Base-by-base conservation (phyloP, 1,139 yeast genomes). In the Debaryomycetaceae sp. region DNA sequence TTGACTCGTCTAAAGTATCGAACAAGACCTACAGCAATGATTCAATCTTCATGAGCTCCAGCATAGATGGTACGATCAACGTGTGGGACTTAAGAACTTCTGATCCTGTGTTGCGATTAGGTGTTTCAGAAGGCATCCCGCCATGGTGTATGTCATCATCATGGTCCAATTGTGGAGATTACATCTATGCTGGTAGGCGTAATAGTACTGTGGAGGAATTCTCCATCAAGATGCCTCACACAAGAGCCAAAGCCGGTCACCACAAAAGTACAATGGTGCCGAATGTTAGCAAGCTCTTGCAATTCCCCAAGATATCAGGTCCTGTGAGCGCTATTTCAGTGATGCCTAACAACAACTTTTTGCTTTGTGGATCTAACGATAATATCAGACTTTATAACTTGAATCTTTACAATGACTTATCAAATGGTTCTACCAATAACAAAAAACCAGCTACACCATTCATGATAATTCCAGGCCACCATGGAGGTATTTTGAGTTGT, bases 141-240 rank as follows among this genome's bases (percentile, higher is more conserved):
- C 99, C 99, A 0, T 93, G 98, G 98, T 86, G 96, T 64, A 84
- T 87, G 78, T 79, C 89, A n/a, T 83, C 96, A 0, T 80, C 89
- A 43, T 95, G 98, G 98, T 84, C 96, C 5, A 73, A 75, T 45
- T 84, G 84, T 56, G 99, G 99, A 6, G 84, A 87, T 47, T 74
- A 71, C 40, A 76, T 91, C 11, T 93, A 76, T 57, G 90, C 84
- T 4, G 99, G 99, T 1, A 77, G 99, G 51, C 78, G 99, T 61
- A 93, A 91, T 61, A 85, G 95, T 39, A 76, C 85, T 0, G 90
- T 91, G 5, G 98, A 93, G 54, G 96, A 89, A 61, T 84, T 83
- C 49, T 89, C 90, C 39, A 58, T 93, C 13, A 79, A 84, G 41
- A 80, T 78, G 76, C 81, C 86, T 1, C 75, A 70, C 45, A 61